Conservation (phyloP, 2,329 filamentous ascomycete species). For the Botrytis aclada region DNA sequence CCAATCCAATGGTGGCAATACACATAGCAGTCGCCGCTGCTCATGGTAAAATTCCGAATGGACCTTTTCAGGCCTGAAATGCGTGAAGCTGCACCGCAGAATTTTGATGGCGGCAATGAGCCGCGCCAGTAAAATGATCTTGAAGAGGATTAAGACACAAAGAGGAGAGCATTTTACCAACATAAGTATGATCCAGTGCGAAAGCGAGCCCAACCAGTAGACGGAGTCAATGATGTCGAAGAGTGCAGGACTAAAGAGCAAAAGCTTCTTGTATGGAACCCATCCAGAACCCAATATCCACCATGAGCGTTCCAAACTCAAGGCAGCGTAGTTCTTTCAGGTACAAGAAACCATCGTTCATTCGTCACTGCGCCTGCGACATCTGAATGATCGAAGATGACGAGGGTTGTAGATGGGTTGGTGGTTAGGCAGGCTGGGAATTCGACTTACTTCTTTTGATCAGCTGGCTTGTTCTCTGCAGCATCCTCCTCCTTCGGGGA, state of each 20-base stretch:
- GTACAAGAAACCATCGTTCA: not conserved
- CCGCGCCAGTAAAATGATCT: not conserved
- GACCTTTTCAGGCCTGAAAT: not conserved
- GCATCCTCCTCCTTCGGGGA: not conserved
- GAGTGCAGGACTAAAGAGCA: not conserved
- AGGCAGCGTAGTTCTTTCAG: conserved; percentile 2
- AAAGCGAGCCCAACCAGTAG: not conserved
- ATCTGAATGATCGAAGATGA: not conserved
- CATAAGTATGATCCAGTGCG: not conserved
- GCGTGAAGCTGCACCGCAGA: not conserved
- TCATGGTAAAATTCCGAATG: not conserved
- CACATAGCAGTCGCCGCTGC: not conserved
- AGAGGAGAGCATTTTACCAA: not conserved
- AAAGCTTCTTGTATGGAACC: not conserved
- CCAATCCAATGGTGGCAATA: not conserved
- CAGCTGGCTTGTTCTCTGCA: not conserved
- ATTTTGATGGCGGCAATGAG: not conserved
- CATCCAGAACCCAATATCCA: not conserved
- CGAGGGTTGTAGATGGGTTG: not conserved
- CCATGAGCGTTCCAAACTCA: conserved; percentile 1
- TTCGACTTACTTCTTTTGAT: not conserved
- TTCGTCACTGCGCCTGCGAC: not conserved
- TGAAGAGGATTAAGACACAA: not conserved
- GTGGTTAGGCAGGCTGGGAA: not conserved
- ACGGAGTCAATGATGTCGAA: not conserved